Percentiles rank a stretch among this genome's conserved stretches.
These are phyloP conservation scores for Acacia confusa DNA, from an alignment of 306 rosid species.

Conservation along the genomic window DNA sequence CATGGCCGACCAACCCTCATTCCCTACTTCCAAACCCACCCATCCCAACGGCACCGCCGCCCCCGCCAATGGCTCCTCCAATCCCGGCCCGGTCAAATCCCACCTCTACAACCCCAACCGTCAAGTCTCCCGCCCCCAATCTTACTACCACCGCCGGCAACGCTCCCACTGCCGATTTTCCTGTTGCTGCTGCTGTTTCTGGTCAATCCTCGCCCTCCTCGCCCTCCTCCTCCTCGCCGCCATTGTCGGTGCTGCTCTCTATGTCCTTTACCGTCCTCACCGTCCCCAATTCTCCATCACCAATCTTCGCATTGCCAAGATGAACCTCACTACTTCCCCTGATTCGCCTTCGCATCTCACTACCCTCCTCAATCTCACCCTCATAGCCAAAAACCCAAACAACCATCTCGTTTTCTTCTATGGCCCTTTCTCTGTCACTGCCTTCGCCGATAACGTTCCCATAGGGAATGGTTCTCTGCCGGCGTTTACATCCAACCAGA, in stretches of 20 bases:
- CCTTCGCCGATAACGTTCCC: constrained; percentile 43
- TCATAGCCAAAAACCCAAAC: constrained; percentile 77
- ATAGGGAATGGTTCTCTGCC: constrained; percentile 76
- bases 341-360: constrained; percentile 76
- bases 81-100: constrained; percentile 44
- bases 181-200: constrained; percentile 97
- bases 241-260: constrained; percentile 72
- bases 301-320: constrained; percentile 72
- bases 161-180: constrained; percentile 54
- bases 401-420: constrained; percentile 74
- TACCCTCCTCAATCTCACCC: constrained; percentile 72
- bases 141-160: constrained; percentile 63
- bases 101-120: constrained; percentile 59
- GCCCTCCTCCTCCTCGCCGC: constrained; percentile 60
- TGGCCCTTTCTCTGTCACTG: constrained; percentile 55
- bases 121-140: constrained; percentile 67
- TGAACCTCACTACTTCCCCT: constrained; percentile 68
- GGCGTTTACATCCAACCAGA: constrained; percentile 57
- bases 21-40: neutral
- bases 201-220: constrained; percentile 67
- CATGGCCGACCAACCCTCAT: neutral
- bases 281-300: constrained; percentile 84
- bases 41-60: constrained; percentile 22
- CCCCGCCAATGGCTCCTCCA: constrained; percentile 35
- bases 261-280: constrained; percentile 87